Base-by-base conservation (phyloP, 2,329 filamentous ascomycete genomes). In the Karstenula rhodostoma region DNA sequence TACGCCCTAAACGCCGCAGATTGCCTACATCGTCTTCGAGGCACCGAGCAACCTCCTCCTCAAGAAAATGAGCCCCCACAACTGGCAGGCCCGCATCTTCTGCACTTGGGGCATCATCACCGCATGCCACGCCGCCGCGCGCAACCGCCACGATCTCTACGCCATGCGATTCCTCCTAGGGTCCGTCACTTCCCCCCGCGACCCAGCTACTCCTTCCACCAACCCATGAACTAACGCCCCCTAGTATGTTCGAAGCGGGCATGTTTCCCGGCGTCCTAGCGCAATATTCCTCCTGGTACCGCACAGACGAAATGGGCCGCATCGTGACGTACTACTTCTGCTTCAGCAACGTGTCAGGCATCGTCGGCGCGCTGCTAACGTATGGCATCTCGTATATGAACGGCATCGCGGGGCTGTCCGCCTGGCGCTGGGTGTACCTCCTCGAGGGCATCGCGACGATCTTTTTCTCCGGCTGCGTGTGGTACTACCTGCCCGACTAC, bases 401-500 rank as follows among this genome's bases (percentile, higher is more conserved):
- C 27, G 67, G 65, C 2, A 17, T 69, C 4, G 50, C 48, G 7
- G 65, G 69, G 3, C 47, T 72, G 7, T 65, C 52, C 15, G 62
- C 61, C 7, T 69, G 72, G 68, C 58, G 65, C 19, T 71, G 68
- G 79, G 77, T 83, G 1, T 83, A 80, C 58, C 69, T 83, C 13
- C 71, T 83, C 1, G 81, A 83, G 64, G 81, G 81, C 2, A 59
- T 82, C 12, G 65, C 70, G 7, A 82, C 81, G 0, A 78, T 82
- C 13, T 49, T 81, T 19, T 80, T 81, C 64, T 71, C 74, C 19
- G 68, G 61, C 6, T 69, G 77, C 15, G 74, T 82, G 1, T 82
- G 70, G 63, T 69, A 73, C 29, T 72, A 78, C 17, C 71, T 83
- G 1, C 81, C 81, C 0, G 81, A 83, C 60, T 82, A 80, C 55